phyloP scores from a whole-genome alignment of 2,329 filamentous ascomycete genomes.

The Thielaviopsis punctulata region DNA sequence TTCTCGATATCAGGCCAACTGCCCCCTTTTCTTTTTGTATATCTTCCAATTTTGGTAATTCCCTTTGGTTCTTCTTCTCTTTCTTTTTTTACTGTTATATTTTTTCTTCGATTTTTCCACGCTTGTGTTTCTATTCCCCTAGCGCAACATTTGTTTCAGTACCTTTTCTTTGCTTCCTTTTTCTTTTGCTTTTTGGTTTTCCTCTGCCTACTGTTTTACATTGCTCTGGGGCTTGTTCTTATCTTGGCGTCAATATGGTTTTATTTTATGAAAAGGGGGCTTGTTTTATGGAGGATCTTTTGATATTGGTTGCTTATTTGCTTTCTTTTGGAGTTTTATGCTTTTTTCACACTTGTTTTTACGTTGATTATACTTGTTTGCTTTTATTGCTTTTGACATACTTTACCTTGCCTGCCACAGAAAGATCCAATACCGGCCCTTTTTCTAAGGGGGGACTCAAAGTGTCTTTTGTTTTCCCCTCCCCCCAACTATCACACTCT shows the following conservation, averaged over 20 bases:
- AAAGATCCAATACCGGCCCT: no score
- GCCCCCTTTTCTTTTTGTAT: background rate
- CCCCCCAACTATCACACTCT: no score
- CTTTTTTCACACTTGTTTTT: background rate
- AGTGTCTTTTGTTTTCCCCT: no score
- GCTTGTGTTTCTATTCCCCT: background rate
- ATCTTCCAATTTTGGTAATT: background rate
- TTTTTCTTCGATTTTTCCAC: background rate
- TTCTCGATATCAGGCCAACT: background rate
- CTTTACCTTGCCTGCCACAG: no score
- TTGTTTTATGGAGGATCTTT: background rate
- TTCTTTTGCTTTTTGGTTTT: no score
- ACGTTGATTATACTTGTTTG: background rate
- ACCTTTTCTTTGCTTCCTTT: background rate
- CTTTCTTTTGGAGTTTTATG: background rate
- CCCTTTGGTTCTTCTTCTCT: background rate
- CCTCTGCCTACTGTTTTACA: no score
- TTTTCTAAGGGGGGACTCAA: no score
- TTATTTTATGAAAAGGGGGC: background rate
- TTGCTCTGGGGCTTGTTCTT: background rate
- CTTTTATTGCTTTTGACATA: background rate
- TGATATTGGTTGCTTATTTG: background rate
- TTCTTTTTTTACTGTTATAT: constrained; percentile 9
- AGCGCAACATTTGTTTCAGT: background rate
- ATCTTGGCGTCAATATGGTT: background rate